Conservation (phyloP, 169 alveolate genomes). For the Plasmodium gonderi region DNA sequence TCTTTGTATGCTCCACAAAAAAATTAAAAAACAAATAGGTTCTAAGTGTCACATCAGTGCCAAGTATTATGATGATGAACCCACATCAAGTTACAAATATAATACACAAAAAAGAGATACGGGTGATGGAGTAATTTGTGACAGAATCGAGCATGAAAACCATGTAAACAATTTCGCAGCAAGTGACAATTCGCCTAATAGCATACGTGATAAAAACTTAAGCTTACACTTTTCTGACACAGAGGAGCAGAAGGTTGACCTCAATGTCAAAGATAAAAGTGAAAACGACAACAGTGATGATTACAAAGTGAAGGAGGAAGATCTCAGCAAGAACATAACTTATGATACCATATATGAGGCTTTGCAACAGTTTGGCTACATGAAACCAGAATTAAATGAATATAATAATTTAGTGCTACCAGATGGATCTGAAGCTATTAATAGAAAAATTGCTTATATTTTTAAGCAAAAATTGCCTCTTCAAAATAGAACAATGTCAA, state of each 20-base stretch:
- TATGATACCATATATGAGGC: constrained; percentile 45
- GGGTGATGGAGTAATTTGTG: not conserved
- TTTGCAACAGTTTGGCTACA: constrained; percentile 57
- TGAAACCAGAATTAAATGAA: constrained; percentile 77
- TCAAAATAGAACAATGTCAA: constrained; percentile 26
- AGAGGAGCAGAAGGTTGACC: not conserved
- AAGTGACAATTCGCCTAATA: too few relatives aligned
- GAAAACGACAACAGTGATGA: constrained; percentile 34
- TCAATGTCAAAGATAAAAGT: not conserved
- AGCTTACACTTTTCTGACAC: not conserved
- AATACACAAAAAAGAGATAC: not conserved
- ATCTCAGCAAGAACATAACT: constrained; percentile 28
- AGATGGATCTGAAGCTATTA: constrained; percentile 90
- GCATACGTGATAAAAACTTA: too few relatives aligned
- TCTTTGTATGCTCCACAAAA: constrained; percentile 27
- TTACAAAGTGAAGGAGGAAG: constrained; percentile 68
- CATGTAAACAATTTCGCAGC: not conserved
- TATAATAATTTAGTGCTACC: constrained; percentile 87
- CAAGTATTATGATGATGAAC: not conserved
- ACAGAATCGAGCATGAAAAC: not conserved
- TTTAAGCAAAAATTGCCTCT: constrained; percentile 84
- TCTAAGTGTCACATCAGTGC: not conserved
- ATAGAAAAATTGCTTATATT: constrained; percentile 86
- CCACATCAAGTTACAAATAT: not conserved
- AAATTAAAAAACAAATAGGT: not conserved